These are phyloP conservation scores for Phaeotremella fagi DNA, from an alignment of 768 basidiomycete genomes.

Conservation along the genomic window DNA sequence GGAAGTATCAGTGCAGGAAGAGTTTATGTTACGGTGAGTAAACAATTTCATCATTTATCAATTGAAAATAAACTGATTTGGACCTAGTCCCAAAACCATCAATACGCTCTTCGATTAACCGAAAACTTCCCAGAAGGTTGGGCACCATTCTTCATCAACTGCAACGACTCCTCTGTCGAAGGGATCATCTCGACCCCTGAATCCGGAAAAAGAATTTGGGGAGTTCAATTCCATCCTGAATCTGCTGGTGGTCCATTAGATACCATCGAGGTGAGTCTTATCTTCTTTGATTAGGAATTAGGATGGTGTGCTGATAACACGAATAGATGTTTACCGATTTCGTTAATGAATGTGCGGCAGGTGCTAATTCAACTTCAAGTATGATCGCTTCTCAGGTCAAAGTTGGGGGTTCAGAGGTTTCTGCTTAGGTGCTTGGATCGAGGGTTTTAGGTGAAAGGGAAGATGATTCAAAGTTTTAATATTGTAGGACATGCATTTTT, in stretches of 20 bases:
- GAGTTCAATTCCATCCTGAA: conserved; percentile 99
- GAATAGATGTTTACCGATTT: conserved; percentile 87
- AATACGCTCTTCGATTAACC: conserved; percentile 88
- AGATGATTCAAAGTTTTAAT: too few relatives aligned
- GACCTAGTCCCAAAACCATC: conserved; percentile 66
- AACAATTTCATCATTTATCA: conserved; percentile 13
- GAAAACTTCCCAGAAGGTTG: conserved; percentile 95
- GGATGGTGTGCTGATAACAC: not conserved
- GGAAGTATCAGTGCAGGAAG: conserved; percentile 93
- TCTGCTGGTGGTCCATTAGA: conserved; percentile 97
- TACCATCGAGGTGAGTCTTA: conserved; percentile 78
- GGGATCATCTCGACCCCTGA: conserved; percentile 91
- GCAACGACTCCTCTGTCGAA: conserved; percentile 97
- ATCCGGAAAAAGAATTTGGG: conserved; percentile 90
- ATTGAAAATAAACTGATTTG: not conserved
- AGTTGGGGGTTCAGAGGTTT: conserved; percentile 15
- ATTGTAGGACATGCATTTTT: too few relatives aligned
- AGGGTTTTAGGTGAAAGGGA: not conserved
- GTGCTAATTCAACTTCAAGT: conserved; percentile 9
- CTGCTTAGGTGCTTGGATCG: too few relatives aligned
- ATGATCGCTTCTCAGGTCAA: conserved; percentile 41
- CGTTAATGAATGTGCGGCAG: conserved; percentile 66
- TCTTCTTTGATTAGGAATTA: not conserved
- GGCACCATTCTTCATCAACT: conserved; percentile 99
- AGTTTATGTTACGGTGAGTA: conserved; percentile 74